These are phyloP conservation scores for Ballota nigra DNA, from an alignment of 257 asterid genomes.

Conservation along the genomic window DNA sequence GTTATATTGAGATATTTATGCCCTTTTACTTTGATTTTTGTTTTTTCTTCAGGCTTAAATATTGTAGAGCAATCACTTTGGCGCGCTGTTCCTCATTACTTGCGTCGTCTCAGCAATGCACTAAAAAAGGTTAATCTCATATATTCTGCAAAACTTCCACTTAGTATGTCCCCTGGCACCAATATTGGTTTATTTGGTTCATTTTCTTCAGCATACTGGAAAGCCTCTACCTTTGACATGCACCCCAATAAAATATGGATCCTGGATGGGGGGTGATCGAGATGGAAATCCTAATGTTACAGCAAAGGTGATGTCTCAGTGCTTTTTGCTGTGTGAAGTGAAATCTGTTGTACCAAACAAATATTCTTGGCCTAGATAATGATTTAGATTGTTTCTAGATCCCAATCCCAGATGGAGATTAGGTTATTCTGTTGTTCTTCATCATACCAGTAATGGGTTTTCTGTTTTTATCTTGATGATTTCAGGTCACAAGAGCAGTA, in stretches of 20 bases:
- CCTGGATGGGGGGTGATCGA: constrained; percentile 99
- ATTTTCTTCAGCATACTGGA: constrained; percentile 77
- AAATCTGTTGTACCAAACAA: background rate
- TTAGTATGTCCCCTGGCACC: constrained; percentile 12
- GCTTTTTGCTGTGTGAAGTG: background rate
- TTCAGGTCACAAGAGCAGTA: constrained; percentile 88
- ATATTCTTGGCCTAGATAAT: background rate
- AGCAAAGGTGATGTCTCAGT: constrained; percentile 64
- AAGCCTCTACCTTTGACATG: constrained; percentile 88
- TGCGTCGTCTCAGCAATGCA: constrained; percentile 95
- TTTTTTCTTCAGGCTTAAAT: constrained; percentile 65
- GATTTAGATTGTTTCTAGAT: constrained; percentile 5
- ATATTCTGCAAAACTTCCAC: constrained; percentile 15
- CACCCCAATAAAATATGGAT: constrained; percentile 97
- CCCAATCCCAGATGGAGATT: background rate
- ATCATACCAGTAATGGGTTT: constrained; percentile 15
- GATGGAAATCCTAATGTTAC: constrained; percentile 99
- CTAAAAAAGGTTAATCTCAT: constrained; percentile 67
- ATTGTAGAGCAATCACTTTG: constrained; percentile 97
- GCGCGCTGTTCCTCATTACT: constrained; percentile 95
- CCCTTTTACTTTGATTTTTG: background rate
- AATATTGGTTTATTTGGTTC: constrained; percentile 15
- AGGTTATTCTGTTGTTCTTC: background rate
- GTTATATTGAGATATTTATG: constrained; percentile 9
- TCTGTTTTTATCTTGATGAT: constrained; percentile 16